A percentile compares a stretch with the other conserved stretches of the same genome.
These are phyloP conservation scores for Penicillium salamii DNA, from an alignment of 495 filamentous ascomycete genomes.

Conservation along the genomic window DNA sequence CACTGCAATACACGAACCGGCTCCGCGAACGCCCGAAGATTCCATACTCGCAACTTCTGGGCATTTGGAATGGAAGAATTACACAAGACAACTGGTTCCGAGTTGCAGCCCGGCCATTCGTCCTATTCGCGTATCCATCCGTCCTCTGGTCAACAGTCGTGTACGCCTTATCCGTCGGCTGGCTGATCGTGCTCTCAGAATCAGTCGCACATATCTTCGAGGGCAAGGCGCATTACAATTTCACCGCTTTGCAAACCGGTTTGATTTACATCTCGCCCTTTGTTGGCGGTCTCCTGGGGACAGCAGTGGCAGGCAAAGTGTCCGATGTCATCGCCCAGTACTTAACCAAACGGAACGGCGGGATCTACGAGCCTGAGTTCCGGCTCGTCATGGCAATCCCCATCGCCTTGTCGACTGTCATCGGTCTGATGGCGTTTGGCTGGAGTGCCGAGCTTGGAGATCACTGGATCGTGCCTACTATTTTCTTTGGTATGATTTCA, in stretches of 20 bases:
- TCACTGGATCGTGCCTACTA: slow-evolving; percentile 84
- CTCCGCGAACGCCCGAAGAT: slow-evolving; percentile 59
- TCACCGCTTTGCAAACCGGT: slow-evolving; percentile 75
- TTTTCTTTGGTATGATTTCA: slow-evolving; percentile 89
- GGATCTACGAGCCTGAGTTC: slow-evolving; percentile 95
- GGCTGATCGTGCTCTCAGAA: slow-evolving; percentile 94
- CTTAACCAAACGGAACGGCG: slow-evolving; percentile 82
- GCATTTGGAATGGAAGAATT: slow-evolving; percentile 73
- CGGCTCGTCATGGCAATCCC: slow-evolving; percentile 88
- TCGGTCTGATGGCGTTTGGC: slow-evolving; percentile 90
- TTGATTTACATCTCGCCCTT: slow-evolving; percentile 90
- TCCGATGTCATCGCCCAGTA: slow-evolving; percentile 78
- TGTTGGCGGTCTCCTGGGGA: slow-evolving; percentile 83
- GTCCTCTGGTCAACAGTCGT: slow-evolving; percentile 88
- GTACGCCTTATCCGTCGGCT: slow-evolving; percentile 87
- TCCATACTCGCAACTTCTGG: slow-evolving; percentile 68
- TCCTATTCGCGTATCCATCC: slow-evolving; percentile 82
- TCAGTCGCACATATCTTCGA: slow-evolving; percentile 77
- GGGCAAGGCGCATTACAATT: slow-evolving; percentile 63
- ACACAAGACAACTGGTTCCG: slow-evolving; percentile 75
- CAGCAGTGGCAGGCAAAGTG: slow-evolving; percentile 84
- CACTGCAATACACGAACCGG: slow-evolving; percentile 54
- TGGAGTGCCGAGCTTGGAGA: slow-evolving; percentile 78
- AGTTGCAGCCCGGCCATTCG: slow-evolving; percentile 73
- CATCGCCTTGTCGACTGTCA: slow-evolving; percentile 71